Percentiles rank a stretch among this genome's conserved stretches.
Conservation (phyloP, 495 filamentous ascomycete species). For the Neurospora hispaniola region DNA sequence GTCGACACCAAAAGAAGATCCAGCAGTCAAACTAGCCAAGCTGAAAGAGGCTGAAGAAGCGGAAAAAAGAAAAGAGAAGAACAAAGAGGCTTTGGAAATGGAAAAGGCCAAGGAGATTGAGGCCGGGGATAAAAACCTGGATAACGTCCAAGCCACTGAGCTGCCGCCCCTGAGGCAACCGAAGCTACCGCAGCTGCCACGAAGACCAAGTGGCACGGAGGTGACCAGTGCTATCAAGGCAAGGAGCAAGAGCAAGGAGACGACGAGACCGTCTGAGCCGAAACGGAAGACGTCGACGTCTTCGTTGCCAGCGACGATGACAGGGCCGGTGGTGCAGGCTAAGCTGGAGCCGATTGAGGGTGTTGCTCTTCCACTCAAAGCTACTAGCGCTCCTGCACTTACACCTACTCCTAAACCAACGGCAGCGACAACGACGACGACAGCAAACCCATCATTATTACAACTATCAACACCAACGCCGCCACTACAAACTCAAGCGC, state of each 20-base stretch:
- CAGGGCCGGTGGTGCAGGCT: not conserved
- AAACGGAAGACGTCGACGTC: not conserved
- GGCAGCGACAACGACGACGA: not conserved
- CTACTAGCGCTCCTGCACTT: not conserved
- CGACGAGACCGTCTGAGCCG: not conserved
- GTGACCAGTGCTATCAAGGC: not conserved
- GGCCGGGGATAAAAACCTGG: not conserved
- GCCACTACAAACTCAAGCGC: not conserved
- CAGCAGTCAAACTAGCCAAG: not conserved
- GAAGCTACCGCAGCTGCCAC: not conserved
- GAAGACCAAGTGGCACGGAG: not conserved
- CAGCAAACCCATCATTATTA: not conserved
- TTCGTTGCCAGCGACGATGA: not conserved
- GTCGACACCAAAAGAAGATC: slow-evolving; percentile 8
- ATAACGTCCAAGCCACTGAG: not conserved
- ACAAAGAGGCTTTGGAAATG: not conserved
- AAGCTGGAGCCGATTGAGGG: not conserved
- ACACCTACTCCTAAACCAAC: not conserved
- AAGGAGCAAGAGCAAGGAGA: not conserved
- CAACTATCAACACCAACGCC: not conserved
- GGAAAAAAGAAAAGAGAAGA: not conserved
- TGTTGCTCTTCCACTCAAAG: not conserved
- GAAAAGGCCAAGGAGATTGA: not conserved
- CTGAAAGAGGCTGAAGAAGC: slow-evolving; percentile 4
- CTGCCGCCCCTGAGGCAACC: not conserved